Base-by-base conservation (phyloP, 306 rosid species). In the Arachis stenosperma region DNA sequence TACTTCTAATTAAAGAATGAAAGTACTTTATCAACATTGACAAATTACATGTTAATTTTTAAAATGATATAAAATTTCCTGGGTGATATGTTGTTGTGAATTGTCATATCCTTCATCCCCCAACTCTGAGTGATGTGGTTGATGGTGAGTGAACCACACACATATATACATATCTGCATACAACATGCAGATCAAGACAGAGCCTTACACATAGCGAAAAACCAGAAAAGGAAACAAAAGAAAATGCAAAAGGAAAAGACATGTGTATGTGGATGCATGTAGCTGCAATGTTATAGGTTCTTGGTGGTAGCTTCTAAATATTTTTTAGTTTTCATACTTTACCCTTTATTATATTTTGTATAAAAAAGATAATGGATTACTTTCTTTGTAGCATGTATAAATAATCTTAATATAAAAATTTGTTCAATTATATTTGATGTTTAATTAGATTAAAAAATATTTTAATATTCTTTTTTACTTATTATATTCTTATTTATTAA, bases 171-270 rank as follows among this genome's bases (percentile, higher is more conserved):
- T 46, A 0, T 15, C 13, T 52, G 2, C 57, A 3, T n/a, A n/a
- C 46, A 60, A 6, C 65, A 62, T 53, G 43, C 72, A 77, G 7
- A 33, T 54, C 17, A 77, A 77, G 72, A 77, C 81, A 70, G 5
- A 2, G 22, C 13, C 6, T 9, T 12, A 5, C 54, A 48, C 54
- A 4, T 78, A 7, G 6, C 36, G 15, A 44, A 29, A 77, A 68
- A 9, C 12, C 48, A 14, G 63, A 54, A 36, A 66, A 30, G 47
- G 36, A 54, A 44, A 42, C 36, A 14, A 42, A 42, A 61, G 11
- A 70, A 15, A 54, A 6, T 1, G 29, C 33, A 61, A 63, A 36
- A 5, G 17, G 43, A 51, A 69, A 33, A n/a, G 9, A 53, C 17
- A 12, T 5, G 14, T 54, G 36, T 47, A 11, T 7, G 22, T 69